A percentile compares a stretch with the other conserved stretches of the same genome.
These are phyloP conservation scores for Sporothrix mexicana DNA, from an alignment of 2,329 filamentous ascomycete species.

Conservation along the genomic window DNA sequence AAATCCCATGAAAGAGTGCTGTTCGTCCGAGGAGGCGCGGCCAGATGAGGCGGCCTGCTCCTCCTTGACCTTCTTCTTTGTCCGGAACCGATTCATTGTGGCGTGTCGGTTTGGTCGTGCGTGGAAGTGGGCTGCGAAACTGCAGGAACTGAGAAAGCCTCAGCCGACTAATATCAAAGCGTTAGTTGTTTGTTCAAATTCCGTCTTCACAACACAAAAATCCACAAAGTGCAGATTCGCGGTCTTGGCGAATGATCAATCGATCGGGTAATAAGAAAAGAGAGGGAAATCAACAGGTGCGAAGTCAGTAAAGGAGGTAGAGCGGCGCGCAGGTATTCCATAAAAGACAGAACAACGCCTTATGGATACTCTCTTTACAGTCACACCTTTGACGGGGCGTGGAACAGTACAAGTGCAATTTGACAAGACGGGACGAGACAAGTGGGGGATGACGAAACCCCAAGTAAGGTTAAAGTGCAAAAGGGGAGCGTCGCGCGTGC, in stretches of 20 bases:
- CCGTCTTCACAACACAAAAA: not conserved
- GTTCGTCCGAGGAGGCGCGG: conserved; percentile 59
- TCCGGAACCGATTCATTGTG: conserved; percentile 78
- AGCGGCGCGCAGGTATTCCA: not conserved
- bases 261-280: conserved; percentile 1
- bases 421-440: conserved; percentile 19
- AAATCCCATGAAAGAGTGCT: conserved; percentile 57
- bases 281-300: not conserved
- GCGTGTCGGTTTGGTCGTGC: not conserved
- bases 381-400: conserved; percentile 7
- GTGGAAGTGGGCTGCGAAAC: not conserved
- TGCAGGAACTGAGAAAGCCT: conserved; percentile 19
- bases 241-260: not conserved
- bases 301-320: not conserved
- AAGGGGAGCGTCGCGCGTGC: not conserved
- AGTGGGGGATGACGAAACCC: conserved; percentile 12
- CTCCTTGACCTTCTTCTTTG: conserved; percentile 72
- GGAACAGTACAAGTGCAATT: not conserved
- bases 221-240: not conserved
- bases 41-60: conserved; percentile 46
- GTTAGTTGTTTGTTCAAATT: conserved; percentile 8
- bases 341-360: not conserved
- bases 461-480: conserved; percentile 12
- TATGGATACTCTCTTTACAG: not conserved
- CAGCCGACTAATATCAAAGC: not conserved